These are phyloP conservation scores for Clarireedia hainanense DNA, from an alignment of 2,329 filamentous ascomycete genomes.

Conservation along the genomic window DNA sequence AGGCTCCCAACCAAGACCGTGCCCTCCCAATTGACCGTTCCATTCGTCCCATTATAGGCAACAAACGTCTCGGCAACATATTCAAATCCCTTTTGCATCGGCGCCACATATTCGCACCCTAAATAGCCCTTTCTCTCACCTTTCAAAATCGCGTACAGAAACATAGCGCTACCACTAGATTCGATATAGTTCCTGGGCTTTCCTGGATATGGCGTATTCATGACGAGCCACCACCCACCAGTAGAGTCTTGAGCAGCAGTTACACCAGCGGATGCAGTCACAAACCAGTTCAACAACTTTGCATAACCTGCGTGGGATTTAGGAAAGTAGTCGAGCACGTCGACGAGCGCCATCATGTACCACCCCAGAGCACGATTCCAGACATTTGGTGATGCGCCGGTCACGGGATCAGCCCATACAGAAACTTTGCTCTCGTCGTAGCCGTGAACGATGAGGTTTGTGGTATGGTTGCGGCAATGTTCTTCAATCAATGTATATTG, in stretches of 20 bases:
- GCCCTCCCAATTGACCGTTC: conserved; percentile 19
- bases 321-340: conserved; percentile 29
- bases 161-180: conserved; percentile 1
- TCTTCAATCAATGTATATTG: conserved; percentile 23
- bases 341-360: conserved; percentile 33
- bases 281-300: background rate
- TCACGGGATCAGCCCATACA: conserved; percentile 30
- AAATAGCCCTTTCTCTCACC: conserved; percentile 3
- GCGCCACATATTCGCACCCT: conserved; percentile 9
- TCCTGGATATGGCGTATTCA: conserved; percentile 5
- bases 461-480: conserved; percentile 17
- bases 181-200: conserved; percentile 4
- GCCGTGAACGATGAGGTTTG: conserved; percentile 30
- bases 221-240: conserved; percentile 6
- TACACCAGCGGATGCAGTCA: background rate
- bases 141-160: conserved; percentile 1
- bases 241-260: background rate
- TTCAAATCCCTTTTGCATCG: conserved; percentile 16
- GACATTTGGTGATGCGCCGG: conserved; percentile 32
- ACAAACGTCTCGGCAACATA: conserved; percentile 18
- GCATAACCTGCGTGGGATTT: conserved; percentile 10
- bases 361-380: conserved; percentile 34
- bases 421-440: conserved; percentile 31
- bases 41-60: conserved; percentile 6
- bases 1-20: conserved; percentile 20